Evolutionary conservation across 2,329 filamentous ascomycete species (phyloP).

Genomic region (Verticillium isaacii): DNA sequence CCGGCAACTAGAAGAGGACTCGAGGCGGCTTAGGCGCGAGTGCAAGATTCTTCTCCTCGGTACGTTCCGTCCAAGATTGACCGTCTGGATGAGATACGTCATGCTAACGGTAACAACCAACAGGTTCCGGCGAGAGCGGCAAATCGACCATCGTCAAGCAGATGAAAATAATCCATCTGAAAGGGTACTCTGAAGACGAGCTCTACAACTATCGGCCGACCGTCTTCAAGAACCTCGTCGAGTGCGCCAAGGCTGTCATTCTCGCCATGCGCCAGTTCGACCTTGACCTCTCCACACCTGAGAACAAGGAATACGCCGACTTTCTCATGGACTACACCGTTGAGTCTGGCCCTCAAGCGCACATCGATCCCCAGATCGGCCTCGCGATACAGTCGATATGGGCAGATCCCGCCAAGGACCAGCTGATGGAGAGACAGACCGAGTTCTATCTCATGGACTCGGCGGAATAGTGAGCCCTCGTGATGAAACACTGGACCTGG

Average conservation of each 20-base stretch:
- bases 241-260: constrained; percentile 92
- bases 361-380: constrained; percentile 76
- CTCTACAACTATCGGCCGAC: constrained; percentile 90
- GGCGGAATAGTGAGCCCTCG: constrained; percentile 80
- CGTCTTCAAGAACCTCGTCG: constrained; percentile 96
- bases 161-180: constrained; percentile 99
- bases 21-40: constrained; percentile 86
- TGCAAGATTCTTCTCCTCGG: constrained; percentile 97
- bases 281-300: constrained; percentile 69
- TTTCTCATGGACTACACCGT: constrained; percentile 85
- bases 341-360: constrained; percentile 82
- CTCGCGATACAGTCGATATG: constrained; percentile 82
- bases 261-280: constrained; percentile 88
- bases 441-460: constrained; percentile 99
- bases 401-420: constrained; percentile 79
- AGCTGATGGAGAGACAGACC: constrained; percentile 86
- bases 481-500: neutral
- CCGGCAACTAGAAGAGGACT: constrained; percentile 89
- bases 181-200: constrained; percentile 93
- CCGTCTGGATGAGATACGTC: neutral
- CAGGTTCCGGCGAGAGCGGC: constrained; percentile 95
- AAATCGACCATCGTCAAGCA: constrained; percentile 99
- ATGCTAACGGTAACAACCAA: constrained; percentile 8
- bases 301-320: constrained; percentile 69
- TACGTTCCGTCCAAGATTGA: constrained; percentile 40